These are phyloP conservation scores for Termitomyces sp. DNA, from an alignment of 768 basidiomycete species.

Conservation along the genomic window DNA sequence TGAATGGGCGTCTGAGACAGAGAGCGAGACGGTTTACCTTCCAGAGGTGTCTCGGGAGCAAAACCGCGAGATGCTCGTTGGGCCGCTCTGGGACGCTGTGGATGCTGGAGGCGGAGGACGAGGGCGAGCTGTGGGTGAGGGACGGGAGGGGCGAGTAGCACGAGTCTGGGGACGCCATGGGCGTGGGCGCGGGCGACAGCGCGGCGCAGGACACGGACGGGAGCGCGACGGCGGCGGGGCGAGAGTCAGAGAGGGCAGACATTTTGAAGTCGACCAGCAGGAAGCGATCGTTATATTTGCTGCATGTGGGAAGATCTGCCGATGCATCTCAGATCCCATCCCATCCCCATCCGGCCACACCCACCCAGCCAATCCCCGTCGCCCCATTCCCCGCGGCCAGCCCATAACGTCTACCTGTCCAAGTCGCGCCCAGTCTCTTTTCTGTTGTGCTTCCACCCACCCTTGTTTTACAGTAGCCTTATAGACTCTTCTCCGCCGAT, in stretches of 20 bases:
- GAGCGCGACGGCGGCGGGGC: background rate
- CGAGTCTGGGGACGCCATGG: constrained; percentile 15
- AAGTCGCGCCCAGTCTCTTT: background rate
- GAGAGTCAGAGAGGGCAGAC: constrained; percentile 20
- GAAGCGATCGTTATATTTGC: constrained; percentile 5
- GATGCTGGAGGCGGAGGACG: constrained; percentile 27
- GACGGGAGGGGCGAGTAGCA: constrained; percentile 20
- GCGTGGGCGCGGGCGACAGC: constrained; percentile 1
- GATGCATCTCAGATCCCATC: constrained; percentile 1
- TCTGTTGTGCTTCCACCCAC: background rate
- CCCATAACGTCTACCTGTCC: constrained; percentile 8
- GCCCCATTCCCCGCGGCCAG: background rate
- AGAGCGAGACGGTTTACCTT: constrained; percentile 41
- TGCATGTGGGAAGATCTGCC: background rate
- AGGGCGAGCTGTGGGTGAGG: constrained; percentile 25
- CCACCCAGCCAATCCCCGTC: background rate
- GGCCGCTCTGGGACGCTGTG: constrained; percentile 26
- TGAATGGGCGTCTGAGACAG: constrained; percentile 14
- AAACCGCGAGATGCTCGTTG: constrained; percentile 77
- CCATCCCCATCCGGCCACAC: background rate
- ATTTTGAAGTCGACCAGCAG: constrained; percentile 4
- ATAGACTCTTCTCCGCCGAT: background rate
- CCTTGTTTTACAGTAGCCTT: too few relatives aligned
- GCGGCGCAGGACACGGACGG: background rate
- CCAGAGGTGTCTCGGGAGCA: constrained; percentile 67